phyloP scores from a whole-genome alignment of 1,284 basidiomycete species.

The Leccinum pachyderme region DNA sequence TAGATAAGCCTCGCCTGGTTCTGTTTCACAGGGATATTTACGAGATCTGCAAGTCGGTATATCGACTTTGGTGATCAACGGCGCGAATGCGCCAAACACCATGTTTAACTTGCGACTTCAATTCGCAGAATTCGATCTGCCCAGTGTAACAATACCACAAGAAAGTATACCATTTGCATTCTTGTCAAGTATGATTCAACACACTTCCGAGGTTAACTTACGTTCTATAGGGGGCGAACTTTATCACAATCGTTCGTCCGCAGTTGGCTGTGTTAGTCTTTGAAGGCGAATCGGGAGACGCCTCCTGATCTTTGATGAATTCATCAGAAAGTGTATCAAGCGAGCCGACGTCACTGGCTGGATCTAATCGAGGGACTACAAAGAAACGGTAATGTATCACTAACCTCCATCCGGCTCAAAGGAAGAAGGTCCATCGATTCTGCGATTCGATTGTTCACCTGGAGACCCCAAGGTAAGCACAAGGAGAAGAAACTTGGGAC shows the following conservation, averaged over 20 bases:
- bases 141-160: slow-evolving; percentile 33
- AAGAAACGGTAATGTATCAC: background rate
- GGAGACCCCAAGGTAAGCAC: background rate
- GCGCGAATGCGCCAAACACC: background rate
- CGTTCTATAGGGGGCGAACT: slow-evolving; percentile 30
- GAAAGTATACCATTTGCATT: slow-evolving; percentile 28
- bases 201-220: slow-evolving; percentile 10
- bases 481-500: background rate
- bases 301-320: background rate
- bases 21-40: slow-evolving; percentile 3
- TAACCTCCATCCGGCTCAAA: slow-evolving; percentile 12
- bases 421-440: slow-evolving; percentile 5
- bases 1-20: background rate
- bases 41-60: slow-evolving; percentile 30
- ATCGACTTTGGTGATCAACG: slow-evolving; percentile 32
- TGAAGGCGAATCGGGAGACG: background rate
- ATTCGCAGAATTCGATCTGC: slow-evolving; percentile 15
- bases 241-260: slow-evolving; percentile 11
- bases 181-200: background rate
- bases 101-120: slow-evolving; percentile 23
- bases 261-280: background rate
- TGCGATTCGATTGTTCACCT: slow-evolving; percentile 9
- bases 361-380: slow-evolving; percentile 8
- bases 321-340: slow-evolving; percentile 5
- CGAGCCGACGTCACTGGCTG: slow-evolving; percentile 6